Evolutionary conservation across 441 rosid species (phyloP).

Genomic region (Erysimum cheiri): DNA sequence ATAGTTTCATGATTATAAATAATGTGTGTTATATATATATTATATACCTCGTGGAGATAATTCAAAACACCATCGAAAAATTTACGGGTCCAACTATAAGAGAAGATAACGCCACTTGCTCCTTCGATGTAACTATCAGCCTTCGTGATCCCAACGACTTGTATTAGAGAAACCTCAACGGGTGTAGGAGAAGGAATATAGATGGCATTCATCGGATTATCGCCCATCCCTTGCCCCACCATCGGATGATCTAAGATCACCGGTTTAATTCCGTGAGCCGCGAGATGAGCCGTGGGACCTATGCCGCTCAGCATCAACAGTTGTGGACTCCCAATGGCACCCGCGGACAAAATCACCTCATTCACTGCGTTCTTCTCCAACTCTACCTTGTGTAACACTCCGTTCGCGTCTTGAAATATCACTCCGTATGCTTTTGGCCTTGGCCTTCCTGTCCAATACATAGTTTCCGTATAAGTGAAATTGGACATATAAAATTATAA

Average conservation of each 20-base stretch:
- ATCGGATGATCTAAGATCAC: conserved; percentile 51
- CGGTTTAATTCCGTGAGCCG: conserved; percentile 47
- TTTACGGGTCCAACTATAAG: conserved; percentile 45
- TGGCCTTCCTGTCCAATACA: conserved; percentile 45
- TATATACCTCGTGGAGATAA: conserved; percentile 46
- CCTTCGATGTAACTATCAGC: conserved; percentile 57
- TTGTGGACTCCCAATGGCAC: conserved; percentile 63
- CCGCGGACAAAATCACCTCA: conserved; percentile 54
- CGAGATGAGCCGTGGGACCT: conserved; percentile 53
- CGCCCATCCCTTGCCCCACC: conserved; percentile 65
- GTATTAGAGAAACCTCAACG: conserved; percentile 60
- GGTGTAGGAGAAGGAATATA: conserved; percentile 56
- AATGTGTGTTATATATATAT: background rate
- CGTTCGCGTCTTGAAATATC: conserved; percentile 46
- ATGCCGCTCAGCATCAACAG: conserved; percentile 60
- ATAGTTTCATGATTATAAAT: background rate
- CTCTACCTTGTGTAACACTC: conserved; percentile 50
- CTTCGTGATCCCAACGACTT: conserved; percentile 60
- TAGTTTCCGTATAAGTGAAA: background rate
- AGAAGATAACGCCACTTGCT: conserved; percentile 53
- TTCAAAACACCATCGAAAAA: conserved; percentile 31
- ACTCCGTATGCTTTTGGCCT: conserved; percentile 58
- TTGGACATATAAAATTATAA: background rate
- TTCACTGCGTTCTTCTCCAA: conserved; percentile 34
- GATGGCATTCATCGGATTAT: conserved; percentile 63